Percentiles rank a stretch among this genome's conserved stretches.
These are phyloP conservation scores for Coprinopsis sp. DNA, from an alignment of 768 basidiomycete species.

Conservation along the genomic window DNA sequence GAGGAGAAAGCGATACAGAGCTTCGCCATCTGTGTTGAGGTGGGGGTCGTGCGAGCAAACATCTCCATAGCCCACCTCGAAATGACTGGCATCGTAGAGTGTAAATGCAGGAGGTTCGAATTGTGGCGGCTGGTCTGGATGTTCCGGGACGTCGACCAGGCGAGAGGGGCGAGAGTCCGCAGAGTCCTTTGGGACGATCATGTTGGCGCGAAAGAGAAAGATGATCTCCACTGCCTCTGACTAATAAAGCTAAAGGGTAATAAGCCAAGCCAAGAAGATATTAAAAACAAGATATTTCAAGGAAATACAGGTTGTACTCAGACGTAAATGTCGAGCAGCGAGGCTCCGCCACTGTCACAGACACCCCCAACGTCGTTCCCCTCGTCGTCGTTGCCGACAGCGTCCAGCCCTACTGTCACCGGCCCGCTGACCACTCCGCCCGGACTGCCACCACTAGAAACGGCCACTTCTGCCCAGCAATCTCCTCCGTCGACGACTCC, in stretches of 20 bases:
- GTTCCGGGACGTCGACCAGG: slow-evolving; percentile 2
- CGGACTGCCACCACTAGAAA: too few species aligned
- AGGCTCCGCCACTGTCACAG: background rate
- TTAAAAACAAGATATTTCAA: too few species aligned
- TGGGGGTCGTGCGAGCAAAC: slow-evolving; percentile 69
- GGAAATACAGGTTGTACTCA: too few species aligned
- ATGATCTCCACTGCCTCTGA: too few species aligned
- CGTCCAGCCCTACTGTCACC: too few species aligned
- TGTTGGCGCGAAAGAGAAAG: background rate
- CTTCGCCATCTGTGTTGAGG: slow-evolving; percentile 63
- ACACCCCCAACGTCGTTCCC: background rate
- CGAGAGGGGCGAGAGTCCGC: slow-evolving; percentile 3
- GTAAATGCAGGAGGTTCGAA: slow-evolving; percentile 56
- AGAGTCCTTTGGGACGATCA: slow-evolving; percentile 9
- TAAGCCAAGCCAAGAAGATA: too few species aligned
- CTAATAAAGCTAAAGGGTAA: too few species aligned
- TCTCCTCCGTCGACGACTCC: background rate
- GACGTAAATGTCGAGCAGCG: background rate
- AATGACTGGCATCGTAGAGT: slow-evolving; percentile 60
- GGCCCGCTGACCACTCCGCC: too few species aligned
- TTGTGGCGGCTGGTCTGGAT: slow-evolving; percentile 24
- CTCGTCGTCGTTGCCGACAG: background rate
- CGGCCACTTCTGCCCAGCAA: background rate
- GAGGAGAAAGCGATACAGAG: slow-evolving; percentile 70
- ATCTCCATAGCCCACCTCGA: slow-evolving; percentile 40